These are phyloP conservation scores for Taxillus chinensis DNA, from an alignment of 164 flowering plant genomes.

Conservation along the genomic window DNA sequence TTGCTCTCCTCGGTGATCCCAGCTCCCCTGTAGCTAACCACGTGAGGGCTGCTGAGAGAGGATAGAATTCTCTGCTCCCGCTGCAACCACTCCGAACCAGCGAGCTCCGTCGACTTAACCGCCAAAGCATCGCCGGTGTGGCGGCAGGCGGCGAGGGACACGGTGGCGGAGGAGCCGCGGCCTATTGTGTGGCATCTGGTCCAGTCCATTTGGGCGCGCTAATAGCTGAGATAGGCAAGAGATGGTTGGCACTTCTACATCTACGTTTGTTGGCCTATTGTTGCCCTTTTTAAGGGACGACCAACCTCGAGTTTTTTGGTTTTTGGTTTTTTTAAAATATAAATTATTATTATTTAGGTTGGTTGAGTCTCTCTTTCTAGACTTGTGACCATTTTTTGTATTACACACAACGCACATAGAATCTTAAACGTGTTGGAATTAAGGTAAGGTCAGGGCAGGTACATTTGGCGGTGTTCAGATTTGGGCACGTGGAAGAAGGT, in stretches of 20 bases:
- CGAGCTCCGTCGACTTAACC: not conserved
- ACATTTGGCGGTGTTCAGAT: not conserved
- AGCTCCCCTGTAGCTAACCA: not conserved
- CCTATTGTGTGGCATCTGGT: not conserved
- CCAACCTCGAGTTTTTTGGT: not conserved
- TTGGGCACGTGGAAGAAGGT: not conserved
- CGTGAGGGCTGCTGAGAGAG: not conserved
- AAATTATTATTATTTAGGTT: conserved; percentile 3
- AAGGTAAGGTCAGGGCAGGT: not conserved
- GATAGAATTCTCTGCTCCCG: conserved; percentile 1
- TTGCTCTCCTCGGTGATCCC: not conserved
- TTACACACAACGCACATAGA: not conserved
- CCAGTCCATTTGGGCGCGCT: not conserved
- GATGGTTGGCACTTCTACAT: not conserved
- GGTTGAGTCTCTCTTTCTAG: not conserved
- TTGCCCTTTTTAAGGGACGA: conserved; percentile 1
- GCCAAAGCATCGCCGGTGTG: not conserved
- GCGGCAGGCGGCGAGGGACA: not conserved
- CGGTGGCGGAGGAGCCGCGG: conserved; percentile 26
- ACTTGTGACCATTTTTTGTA: not conserved
- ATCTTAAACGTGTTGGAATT: not conserved
- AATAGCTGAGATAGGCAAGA: not conserved
- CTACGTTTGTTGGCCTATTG: not conserved
- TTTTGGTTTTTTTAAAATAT: not conserved
- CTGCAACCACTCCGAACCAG: not conserved